Evolutionary conservation across 2,329 filamentous ascomycete genomes (phyloP), one percentile per base, ranked within the genome.

Genomic region (Fusarium verrucosum): DNA sequence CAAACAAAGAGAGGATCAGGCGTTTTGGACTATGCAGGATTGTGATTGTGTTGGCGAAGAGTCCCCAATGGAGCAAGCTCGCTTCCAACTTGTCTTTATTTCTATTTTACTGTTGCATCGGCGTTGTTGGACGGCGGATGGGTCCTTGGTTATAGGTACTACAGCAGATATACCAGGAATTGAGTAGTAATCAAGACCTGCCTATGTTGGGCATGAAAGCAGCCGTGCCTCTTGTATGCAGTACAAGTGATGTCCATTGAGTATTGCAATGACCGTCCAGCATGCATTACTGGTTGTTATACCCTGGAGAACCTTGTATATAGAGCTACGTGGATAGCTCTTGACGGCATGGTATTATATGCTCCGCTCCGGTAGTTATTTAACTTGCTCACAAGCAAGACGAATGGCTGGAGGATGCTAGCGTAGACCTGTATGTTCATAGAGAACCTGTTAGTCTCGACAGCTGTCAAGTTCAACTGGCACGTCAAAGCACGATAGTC

Each of bases 11-110:
- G 23, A 46, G 46, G 47, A 47, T 25, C 28, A 43, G 55, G 61
- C 49, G 68, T 68, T 67, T n/a, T 33, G 64, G 61, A 43, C 32
- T 36, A 43, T 50, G 46, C 33, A 57, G 50, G 51, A 35, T 57
- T 14, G 50, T 46, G 51, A 35, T 57, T 14, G 50, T 55, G 55
- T 58, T 36, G 49, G 58, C 30, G 40, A 44, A 38, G 30, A 50
- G 46, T 40, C 30, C 38, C 50, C 26, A 32, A 53, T 33, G 47
- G 50, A 62, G 50, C 45, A 43, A 56, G 47, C 42, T 41, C 38
- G 33, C 36, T 44, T 56, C 9, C 45, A 33, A 50, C 49, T 32
- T 53, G 16, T 43, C 19, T 49, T 40, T 37, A 37, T 44, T 41
- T 43, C 11, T 52, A 32, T 51, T 47, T n/a, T 47, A 25, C 33